Conservation (phyloP, 495 filamentous ascomycete genomes). For the Penicillium waksmanii region DNA sequence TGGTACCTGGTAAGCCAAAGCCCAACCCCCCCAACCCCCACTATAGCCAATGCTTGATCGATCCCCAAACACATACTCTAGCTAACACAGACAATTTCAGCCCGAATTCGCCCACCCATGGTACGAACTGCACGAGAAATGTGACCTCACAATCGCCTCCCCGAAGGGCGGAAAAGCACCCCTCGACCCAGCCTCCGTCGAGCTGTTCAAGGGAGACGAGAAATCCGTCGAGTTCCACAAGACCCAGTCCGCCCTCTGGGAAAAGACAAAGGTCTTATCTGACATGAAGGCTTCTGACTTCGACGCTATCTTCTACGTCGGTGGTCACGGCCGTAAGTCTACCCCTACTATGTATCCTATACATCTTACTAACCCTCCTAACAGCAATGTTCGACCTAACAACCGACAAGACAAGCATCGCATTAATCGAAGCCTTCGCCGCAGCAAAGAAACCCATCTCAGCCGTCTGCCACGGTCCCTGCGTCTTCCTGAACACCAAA, state of each 20-base stretch:
- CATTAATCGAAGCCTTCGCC: constrained; percentile 64
- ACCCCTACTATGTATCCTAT: neutral
- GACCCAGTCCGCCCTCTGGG: constrained; percentile 60
- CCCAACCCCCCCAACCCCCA: neutral
- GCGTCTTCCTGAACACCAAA: constrained; percentile 62
- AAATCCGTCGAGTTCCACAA: constrained; percentile 54
- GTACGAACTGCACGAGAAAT: constrained; percentile 57
- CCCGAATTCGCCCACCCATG: constrained; percentile 76
- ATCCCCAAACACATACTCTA: neutral
- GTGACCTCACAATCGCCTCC: constrained; percentile 63
- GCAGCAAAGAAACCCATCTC: constrained; percentile 62
- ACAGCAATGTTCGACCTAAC: constrained; percentile 73
- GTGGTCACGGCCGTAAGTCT: constrained; percentile 72
- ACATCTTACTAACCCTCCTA: neutral
- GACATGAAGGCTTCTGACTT: constrained; percentile 59
- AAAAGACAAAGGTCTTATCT: constrained; percentile 59
- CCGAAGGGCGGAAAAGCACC: constrained; percentile 70
- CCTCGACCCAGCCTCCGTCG: constrained; percentile 66
- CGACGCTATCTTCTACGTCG: constrained; percentile 73
- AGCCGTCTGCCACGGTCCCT: constrained; percentile 72
- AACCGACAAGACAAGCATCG: constrained; percentile 50
- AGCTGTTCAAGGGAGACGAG: constrained; percentile 60
- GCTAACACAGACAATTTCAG: constrained; percentile 32
- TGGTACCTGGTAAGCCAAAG: constrained; percentile 62
- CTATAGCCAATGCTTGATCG: neutral